A percentile compares a stretch with the other conserved stretches of the same genome.
Conservation (phyloP, 352 stramenopile genomes). For the Phytophthora europaea region DNA sequence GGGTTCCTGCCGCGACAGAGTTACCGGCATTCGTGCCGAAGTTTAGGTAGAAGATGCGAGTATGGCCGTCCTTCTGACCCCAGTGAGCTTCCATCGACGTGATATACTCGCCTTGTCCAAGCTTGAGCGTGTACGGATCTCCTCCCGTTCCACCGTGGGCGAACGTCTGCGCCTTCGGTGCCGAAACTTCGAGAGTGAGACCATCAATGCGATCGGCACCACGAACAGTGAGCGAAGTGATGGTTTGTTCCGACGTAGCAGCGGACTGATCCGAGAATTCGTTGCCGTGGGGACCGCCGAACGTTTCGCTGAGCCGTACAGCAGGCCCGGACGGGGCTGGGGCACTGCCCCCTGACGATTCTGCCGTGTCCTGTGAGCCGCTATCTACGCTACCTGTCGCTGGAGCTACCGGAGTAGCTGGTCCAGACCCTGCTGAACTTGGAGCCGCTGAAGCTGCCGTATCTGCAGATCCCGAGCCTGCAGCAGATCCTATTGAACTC, state of each 20-base stretch:
- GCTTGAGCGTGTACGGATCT: conserved; percentile 12
- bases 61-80: conserved; percentile 14
- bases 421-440: not conserved
- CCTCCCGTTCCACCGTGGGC: conserved; percentile 12
- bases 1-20: conserved; percentile 4
- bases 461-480: not conserved
- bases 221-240: conserved; percentile 10
- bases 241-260: conserved; percentile 3
- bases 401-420: conserved; percentile 1
- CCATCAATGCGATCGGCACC: conserved; percentile 11
- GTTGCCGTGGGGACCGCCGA: conserved; percentile 21
- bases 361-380: not conserved
- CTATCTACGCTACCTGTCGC: not conserved
- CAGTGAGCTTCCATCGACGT: conserved; percentile 18
- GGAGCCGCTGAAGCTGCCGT: not conserved
- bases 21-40: conserved; percentile 18
- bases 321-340: not conserved
- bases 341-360: not conserved
- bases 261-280: conserved; percentile 16
- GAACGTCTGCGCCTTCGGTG: conserved; percentile 4
- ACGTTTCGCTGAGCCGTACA: conserved; percentile 25
- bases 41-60: conserved; percentile 13
- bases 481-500: conserved; percentile 1
- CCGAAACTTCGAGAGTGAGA: conserved; percentile 8
- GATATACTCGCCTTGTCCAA: conserved; percentile 8